Percentiles rank a stretch among this genome's conserved stretches.
phyloP scores from a whole-genome alignment of 2,329 filamentous ascomycete species.

The Fonsecaea erecta region DNA sequence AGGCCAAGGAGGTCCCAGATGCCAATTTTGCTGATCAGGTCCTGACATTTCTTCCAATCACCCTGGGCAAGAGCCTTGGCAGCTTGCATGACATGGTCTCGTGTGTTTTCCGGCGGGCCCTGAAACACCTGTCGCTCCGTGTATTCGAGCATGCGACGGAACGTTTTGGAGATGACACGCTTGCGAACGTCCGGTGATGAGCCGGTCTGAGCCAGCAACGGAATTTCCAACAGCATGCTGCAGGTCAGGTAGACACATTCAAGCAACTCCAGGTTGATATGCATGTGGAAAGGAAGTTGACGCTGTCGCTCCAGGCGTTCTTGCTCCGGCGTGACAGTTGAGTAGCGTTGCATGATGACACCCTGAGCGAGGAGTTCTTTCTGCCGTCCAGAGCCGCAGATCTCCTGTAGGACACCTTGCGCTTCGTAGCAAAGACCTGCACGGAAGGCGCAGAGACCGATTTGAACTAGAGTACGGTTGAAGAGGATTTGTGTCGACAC shows the following conservation, averaged over 20 bases:
- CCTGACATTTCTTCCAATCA: conserved; percentile 96
- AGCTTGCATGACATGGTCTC: conserved; percentile 98
- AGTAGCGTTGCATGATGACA: conserved; percentile 97
- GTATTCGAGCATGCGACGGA: conserved; percentile 98
- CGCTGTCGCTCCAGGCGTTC: conserved; percentile 96
- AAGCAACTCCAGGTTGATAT: conserved; percentile 97
- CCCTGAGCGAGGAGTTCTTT: conserved; percentile 98
- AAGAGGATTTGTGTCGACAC: conserved; percentile 97
- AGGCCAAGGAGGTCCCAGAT: conserved; percentile 99
- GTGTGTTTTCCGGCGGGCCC: conserved; percentile 96
- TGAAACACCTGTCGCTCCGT: conserved; percentile 99
- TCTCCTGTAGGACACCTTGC: conserved; percentile 96
- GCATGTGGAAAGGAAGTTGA: conserved; percentile 99
- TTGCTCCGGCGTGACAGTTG: conserved; percentile 94
- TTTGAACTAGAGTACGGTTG: conserved; percentile 96
- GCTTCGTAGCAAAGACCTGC: conserved; percentile 96
- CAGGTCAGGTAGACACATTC: conserved; percentile 99
- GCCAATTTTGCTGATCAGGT: conserved; percentile 97
- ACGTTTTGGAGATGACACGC: conserved; percentile 98
- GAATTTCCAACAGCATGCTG: conserved; percentile 99
- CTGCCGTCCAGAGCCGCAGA: conserved; percentile 94
- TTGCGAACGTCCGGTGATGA: conserved; percentile 97
- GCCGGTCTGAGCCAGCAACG: conserved; percentile 92
- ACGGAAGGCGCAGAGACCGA: conserved; percentile 97
- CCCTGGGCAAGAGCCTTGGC: conserved; percentile 95